phyloP scores from a whole-genome alignment of 345 rosid species.

The Populus alba region DNA sequence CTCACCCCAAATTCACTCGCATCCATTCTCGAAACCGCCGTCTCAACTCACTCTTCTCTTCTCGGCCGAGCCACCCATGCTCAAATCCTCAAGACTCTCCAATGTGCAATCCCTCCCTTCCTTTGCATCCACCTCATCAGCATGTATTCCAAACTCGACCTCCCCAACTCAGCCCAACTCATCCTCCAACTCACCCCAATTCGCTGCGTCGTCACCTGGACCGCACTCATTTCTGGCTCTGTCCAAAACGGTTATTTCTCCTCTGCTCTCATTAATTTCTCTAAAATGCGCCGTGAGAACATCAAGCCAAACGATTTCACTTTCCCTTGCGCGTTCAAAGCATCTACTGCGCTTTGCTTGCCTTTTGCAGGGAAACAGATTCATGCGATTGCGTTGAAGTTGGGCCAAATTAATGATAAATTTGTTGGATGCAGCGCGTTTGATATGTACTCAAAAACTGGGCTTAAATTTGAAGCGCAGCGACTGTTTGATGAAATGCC shows the following conservation, averaged over 20 bases:
- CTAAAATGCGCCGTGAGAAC: slow-evolving; percentile 51
- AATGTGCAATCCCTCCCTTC: slow-evolving; percentile 44
- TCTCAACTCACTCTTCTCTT: slow-evolving; percentile 41
- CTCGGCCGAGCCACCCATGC: slow-evolving; percentile 69
- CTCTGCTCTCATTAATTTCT: slow-evolving; percentile 49
- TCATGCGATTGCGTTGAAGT: slow-evolving; percentile 60
- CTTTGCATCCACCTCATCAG: slow-evolving; percentile 62
- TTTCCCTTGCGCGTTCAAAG: slow-evolving; percentile 79
- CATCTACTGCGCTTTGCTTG: slow-evolving; percentile 48
- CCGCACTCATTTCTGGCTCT: slow-evolving; percentile 65
- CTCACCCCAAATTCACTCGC: slow-evolving; percentile 49
- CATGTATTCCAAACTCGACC: slow-evolving; percentile 77
- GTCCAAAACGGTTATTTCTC: slow-evolving; percentile 60
- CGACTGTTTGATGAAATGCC: slow-evolving; percentile 85
- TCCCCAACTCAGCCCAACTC: slow-evolving; percentile 48
- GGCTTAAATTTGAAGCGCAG: slow-evolving; percentile 47
- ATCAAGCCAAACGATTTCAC: slow-evolving; percentile 72
- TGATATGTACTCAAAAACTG: slow-evolving; percentile 67
- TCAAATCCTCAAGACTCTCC: slow-evolving; percentile 48
- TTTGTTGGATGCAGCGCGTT: slow-evolving; percentile 82
- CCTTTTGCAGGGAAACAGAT: slow-evolving; percentile 50
- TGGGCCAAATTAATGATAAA: slow-evolving; percentile 45
- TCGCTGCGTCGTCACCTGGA: slow-evolving; percentile 82
- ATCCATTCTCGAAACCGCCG: slow-evolving; percentile 45
- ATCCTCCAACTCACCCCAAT: slow-evolving; percentile 55